Conservation (phyloP, 2,329 filamentous ascomycete species). For the Lachnellula subtilissima region DNA sequence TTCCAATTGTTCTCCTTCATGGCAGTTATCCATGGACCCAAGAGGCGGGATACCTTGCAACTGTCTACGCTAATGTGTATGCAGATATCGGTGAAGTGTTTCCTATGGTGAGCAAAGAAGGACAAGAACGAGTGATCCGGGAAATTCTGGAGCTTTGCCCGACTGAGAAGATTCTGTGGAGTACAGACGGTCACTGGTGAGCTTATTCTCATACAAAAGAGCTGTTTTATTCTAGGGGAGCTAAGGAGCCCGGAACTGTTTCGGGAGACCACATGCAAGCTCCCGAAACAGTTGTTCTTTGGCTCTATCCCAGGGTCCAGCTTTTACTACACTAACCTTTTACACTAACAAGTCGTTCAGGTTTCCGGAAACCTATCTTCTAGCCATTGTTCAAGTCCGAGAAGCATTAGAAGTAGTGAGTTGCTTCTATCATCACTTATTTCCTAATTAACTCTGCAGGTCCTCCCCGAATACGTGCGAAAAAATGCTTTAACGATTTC, state of each 20-base stretch:
- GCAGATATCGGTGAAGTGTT: slow-evolving; percentile 82
- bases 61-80: slow-evolving; percentile 73
- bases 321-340: too few relatives aligned
- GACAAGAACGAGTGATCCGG: slow-evolving; percentile 65
- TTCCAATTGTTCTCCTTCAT: slow-evolving; percentile 75
- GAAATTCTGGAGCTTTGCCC: slow-evolving; percentile 73
- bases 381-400: slow-evolving; percentile 68
- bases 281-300: too few relatives aligned
- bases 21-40: slow-evolving; percentile 76
- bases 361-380: slow-evolving; percentile 71
- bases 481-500: slow-evolving; percentile 54
- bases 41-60: slow-evolving; percentile 73
- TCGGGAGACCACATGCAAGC: too few relatives aligned
- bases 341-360: too few relatives aligned
- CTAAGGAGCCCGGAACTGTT: too few relatives aligned
- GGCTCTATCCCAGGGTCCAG: too few relatives aligned
- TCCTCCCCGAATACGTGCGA: slow-evolving; percentile 63
- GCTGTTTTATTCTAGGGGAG: too few relatives aligned
- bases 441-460: slow-evolving; percentile 35
- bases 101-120: slow-evolving; percentile 69
- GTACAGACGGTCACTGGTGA: slow-evolving; percentile 68
- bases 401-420: slow-evolving; percentile 63
- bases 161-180: slow-evolving; percentile 71
- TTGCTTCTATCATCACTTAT: background rate
- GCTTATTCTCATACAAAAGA: too few relatives aligned